Base-by-base conservation (phyloP, 352 stramenopile species). In the Phytophthora ramorum region DNA sequence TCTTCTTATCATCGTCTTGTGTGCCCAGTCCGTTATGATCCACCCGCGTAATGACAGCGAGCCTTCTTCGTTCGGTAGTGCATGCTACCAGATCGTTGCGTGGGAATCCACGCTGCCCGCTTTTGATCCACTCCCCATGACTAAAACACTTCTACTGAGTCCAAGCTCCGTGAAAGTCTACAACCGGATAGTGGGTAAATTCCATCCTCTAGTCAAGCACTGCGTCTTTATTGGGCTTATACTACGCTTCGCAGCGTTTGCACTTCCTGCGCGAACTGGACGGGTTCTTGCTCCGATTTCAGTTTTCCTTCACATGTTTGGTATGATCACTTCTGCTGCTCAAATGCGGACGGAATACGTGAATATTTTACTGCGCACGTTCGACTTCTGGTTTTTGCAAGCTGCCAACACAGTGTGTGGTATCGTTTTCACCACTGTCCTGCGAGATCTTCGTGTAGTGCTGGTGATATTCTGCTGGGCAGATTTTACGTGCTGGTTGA, bases 311-410 rank as follows among this genome's bases (percentile, higher is more conserved):
- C 49, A 56, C 12, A 30, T 56, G 9, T 35, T n/a, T n/a, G 32
- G 49, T 2, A 8, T 56, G 32, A 9, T 56, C 8, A 22, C 28
- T 5, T 22, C 32, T 19, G 17, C 22, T 30, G 34, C 49, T 20
- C 49, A 56, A 14, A 19, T 45, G n/a, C 30, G 49, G 5, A 56
- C 34, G 2, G 32, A 45, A 14, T 56, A 56, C 49, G 22, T 56
- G 9, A 56, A 56, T 14, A 34, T 55, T 45, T 10, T 56, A 1
- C 10, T 56, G 8, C 47, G 13, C 4, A 58, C 58, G 1, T 65
- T 65, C 35, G 58, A 65, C 13, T 58, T 65, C 24, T 65, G 58
- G 47, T 58, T 65, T 26, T 20, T 58, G 38, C 24, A 52, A 52
- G 19, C 52, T 13, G 22, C 58, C 16, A 65, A 53, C 16, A 65